Evolutionary conservation across 371 early-diverging fungal species (phyloP).

Genomic region (Umbelopsis sp.): DNA sequence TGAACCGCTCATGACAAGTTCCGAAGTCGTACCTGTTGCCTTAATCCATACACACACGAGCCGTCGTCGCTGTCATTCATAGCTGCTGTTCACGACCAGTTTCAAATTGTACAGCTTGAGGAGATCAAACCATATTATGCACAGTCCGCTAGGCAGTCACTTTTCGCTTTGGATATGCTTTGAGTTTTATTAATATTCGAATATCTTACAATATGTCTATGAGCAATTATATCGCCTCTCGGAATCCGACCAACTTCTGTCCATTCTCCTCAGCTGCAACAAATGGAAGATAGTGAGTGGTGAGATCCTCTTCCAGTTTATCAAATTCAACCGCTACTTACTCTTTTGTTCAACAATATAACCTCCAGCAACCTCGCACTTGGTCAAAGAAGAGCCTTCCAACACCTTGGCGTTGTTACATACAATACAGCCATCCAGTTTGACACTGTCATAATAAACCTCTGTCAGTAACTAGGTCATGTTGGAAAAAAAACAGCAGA

Average conservation of each 20-base stretch:
- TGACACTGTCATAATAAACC: slow-evolving; percentile 61
- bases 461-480: no score
- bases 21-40: slow-evolving; percentile 60
- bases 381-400: slow-evolving; percentile 80
- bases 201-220: slow-evolving; percentile 15
- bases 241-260: slow-evolving; percentile 16
- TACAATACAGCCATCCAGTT: slow-evolving; percentile 87
- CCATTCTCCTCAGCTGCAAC: slow-evolving; percentile 13
- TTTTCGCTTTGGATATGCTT: no score
- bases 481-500: neutral
- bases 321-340: slow-evolving; percentile 29
- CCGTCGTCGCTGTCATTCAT: slow-evolving; percentile 30
- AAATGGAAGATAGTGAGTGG: neutral
- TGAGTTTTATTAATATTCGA: neutral
- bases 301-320: no score
- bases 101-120: no score
- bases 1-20: no score
- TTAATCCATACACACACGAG: slow-evolving; percentile 70
- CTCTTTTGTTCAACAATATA: slow-evolving; percentile 75
- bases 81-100: neutral
- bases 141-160: no score
- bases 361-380: slow-evolving; percentile 89
- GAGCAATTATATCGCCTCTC: slow-evolving; percentile 17
- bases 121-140: no score
- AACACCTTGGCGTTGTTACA: slow-evolving; percentile 80